phyloP scores from a whole-genome alignment of 768 basidiomycete genomes.

The Tricholoma saponaceum region DNA sequence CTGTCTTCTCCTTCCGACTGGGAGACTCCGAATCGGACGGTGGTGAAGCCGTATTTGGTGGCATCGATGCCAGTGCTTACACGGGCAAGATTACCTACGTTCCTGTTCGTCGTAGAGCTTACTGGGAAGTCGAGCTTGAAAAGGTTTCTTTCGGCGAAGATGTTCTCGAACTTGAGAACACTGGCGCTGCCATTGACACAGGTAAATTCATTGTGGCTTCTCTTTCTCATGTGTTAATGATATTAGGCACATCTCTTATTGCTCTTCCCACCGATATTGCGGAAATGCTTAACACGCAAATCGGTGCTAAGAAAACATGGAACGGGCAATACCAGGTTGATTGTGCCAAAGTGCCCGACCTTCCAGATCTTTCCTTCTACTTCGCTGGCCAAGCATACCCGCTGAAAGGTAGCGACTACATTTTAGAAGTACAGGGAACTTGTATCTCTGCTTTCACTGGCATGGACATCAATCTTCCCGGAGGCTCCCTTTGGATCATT shows the following conservation, averaged over 20 bases:
- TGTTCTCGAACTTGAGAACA: slow-evolving; percentile 84
- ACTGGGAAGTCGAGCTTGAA: slow-evolving; percentile 97
- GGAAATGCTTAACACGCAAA: slow-evolving; percentile 95
- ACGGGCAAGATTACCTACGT: slow-evolving; percentile 80
- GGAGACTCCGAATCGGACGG: slow-evolving; percentile 85
- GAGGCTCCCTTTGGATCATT: slow-evolving; percentile 83
- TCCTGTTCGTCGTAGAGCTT: slow-evolving; percentile 91
- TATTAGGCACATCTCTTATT: slow-evolving; percentile 91
- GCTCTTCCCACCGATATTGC: slow-evolving; percentile 92
- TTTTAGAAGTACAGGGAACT: slow-evolving; percentile 85
- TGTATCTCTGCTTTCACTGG: slow-evolving; percentile 94
- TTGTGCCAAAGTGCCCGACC: slow-evolving; percentile 75
- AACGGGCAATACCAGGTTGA: slow-evolving; percentile 94
- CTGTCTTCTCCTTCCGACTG: slow-evolving; percentile 93
- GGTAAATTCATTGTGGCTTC: slow-evolving; percentile 35
- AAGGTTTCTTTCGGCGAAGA: slow-evolving; percentile 85
- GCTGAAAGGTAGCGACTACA: slow-evolving; percentile 81
- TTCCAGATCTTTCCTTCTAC: slow-evolving; percentile 82
- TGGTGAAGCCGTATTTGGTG: slow-evolving; percentile 90
- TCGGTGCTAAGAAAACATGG: slow-evolving; percentile 93
- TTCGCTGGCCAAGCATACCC: slow-evolving; percentile 80
- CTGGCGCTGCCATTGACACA: slow-evolving; percentile 91
- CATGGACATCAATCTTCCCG: slow-evolving; percentile 82
- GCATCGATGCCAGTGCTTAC: slow-evolving; percentile 75
- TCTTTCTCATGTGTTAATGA: slow-evolving; percentile 34